Evolutionary conservation across 163 green algal species (phyloP).

Genomic region (Chloromonas sp.): DNA sequence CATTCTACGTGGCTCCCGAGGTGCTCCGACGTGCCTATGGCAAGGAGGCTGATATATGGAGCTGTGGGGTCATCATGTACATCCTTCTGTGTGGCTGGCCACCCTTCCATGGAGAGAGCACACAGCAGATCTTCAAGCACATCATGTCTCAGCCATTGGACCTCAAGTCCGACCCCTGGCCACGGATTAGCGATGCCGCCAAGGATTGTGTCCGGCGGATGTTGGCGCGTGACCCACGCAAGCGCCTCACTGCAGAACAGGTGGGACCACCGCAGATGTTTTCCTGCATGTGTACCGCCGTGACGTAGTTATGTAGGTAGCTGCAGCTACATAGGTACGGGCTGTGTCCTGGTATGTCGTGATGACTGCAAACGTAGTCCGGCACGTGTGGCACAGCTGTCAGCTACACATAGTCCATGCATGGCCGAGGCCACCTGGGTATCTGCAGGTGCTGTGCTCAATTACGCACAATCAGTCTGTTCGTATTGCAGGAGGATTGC

Average conservation of each 20-base stretch:
- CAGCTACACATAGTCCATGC: no score
- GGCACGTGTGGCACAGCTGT: no score
- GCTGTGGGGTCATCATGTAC: slow-evolving; percentile 82
- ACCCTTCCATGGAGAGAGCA: slow-evolving; percentile 72
- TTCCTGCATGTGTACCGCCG: no score
- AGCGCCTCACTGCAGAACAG: slow-evolving; percentile 65
- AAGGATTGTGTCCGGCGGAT: slow-evolving; percentile 58
- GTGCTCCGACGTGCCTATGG: slow-evolving; percentile 55
- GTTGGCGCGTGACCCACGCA: slow-evolving; percentile 57
- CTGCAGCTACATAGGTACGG: no score
- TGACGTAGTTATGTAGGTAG: no score
- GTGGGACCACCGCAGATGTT: neutral
- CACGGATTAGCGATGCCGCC: slow-evolving; percentile 48
- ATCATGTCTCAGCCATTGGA: slow-evolving; percentile 51
- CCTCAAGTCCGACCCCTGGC: slow-evolving; percentile 69
- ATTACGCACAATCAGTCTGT: no score
- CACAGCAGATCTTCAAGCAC: slow-evolving; percentile 76
- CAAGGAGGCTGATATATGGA: slow-evolving; percentile 69
- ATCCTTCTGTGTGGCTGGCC: slow-evolving; percentile 90
- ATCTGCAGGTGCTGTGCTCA: no score
- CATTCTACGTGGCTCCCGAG: slow-evolving; percentile 63
- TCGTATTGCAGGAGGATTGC: no score
- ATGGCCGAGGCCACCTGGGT: no score
- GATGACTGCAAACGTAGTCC: no score
- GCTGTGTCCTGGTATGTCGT: no score